Base-by-base conservation (phyloP, 306 rosid genomes). In the Canavalia ensiformis region DNA sequence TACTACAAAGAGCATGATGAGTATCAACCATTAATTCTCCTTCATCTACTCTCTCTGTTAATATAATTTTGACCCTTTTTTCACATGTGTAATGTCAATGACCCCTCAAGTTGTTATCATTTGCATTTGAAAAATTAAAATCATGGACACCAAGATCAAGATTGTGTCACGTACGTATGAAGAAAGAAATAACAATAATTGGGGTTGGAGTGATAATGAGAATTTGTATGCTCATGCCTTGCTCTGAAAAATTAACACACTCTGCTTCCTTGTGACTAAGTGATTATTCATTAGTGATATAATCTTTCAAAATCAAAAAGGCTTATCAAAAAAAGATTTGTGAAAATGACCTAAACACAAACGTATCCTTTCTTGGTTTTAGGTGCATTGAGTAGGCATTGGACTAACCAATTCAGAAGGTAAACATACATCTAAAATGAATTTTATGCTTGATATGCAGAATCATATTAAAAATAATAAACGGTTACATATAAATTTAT, bases 1-100 rank as follows among this genome's bases (percentile, higher is more conserved):
- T 62, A 80, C 74, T 76, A 72, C 25, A 77, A 63, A 67, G 34
- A 75, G 46, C 60, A 39, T 54, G 0, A 50, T 42, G 13, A 77
- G 11, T 30, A 37, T 79, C 72, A 39, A 68, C 85, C 37, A 45
- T 51, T 66, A 25, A n/a, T 76, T 69, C 77, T 37, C 5, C 4
- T 29, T 29, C 18, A 60, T 76, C 66, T 65, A 71, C 29, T 33
- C 35, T 68, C 56, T 70, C 57, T 50, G 2, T 57, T 49, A n/a
- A 47, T 50, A 8, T 44, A 54, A 33, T 42, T 80, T 67, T 18
- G 25, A 18, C 7, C 39, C 44, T 33, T 7, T 47, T 45, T 44
- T 68, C 39, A 52, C 37, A 70, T 41, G 54, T 31, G 28, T 69
- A 13, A 52, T 39, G 10, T 64, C 35, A 18, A 51, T 50, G 47